Percentiles rank a stretch among this genome's conserved stretches.
These are phyloP conservation scores for Bertia moriformis DNA, from an alignment of 2,329 filamentous ascomycete genomes.

Conservation along the genomic window DNA sequence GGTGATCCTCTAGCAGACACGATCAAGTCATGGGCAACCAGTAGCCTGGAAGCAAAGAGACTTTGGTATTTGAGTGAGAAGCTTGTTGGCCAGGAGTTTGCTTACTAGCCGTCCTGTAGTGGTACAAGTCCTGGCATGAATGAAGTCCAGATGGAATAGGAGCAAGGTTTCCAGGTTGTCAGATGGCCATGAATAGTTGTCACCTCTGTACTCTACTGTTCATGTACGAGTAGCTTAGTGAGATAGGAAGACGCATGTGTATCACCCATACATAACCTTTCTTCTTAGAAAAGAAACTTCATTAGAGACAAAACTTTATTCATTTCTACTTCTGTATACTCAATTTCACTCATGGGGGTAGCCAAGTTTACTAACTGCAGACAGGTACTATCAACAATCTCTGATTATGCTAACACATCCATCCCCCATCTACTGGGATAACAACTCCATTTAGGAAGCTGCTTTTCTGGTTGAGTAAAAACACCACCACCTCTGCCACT, in stretches of 20 bases:
- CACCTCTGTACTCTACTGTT: no score
- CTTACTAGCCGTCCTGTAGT: slow-evolving; percentile 5
- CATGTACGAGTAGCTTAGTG: no score
- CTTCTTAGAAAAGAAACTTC: no score
- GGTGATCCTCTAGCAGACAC: slow-evolving; percentile 10
- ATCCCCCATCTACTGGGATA: background rate
- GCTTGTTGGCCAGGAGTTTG: slow-evolving; percentile 15
- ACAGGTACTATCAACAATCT: background rate
- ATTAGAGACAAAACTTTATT: no score
- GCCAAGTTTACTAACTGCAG: background rate
- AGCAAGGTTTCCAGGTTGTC: no score
- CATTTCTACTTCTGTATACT: background rate
- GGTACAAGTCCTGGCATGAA: no score
- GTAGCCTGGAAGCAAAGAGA: slow-evolving; percentile 12
- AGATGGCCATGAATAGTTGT: no score
- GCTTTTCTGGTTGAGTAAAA: background rate
- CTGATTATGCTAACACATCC: background rate
- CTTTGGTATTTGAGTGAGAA: slow-evolving; percentile 18
- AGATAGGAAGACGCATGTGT: no score
- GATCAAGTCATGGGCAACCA: slow-evolving; percentile 11
- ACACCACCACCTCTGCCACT: background rate
- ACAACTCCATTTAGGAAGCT: background rate
- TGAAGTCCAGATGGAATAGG: no score
- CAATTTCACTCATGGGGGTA: background rate
- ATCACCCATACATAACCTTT: no score